Percentiles rank a stretch among this genome's conserved stretches.
Conservation (phyloP, 441 rosid species). For the Corymbia citriodora region DNA sequence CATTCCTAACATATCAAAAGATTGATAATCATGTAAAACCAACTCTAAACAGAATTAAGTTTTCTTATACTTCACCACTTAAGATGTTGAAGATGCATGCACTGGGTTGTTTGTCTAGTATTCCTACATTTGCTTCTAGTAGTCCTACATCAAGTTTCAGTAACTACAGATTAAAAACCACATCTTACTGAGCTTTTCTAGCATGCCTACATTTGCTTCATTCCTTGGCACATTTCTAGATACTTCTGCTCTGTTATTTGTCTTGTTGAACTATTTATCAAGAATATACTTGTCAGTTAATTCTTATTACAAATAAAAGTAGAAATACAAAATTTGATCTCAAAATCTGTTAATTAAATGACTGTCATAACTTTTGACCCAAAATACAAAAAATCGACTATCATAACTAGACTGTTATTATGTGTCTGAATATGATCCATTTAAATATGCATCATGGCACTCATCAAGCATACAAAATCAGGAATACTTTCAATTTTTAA, state of each 20-base stretch:
- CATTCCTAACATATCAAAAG: not conserved
- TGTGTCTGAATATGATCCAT: not conserved
- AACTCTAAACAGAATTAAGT: not conserved
- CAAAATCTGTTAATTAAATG: not conserved
- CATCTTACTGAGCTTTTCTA: not conserved
- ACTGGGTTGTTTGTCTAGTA: not conserved
- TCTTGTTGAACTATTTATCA: not conserved
- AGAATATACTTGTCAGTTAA: not conserved
- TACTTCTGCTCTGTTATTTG: not conserved
- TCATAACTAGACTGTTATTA: not conserved
- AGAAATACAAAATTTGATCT: not conserved
- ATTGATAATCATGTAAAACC: not conserved
- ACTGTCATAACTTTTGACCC: not conserved
- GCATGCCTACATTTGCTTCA: not conserved
- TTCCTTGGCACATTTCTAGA: not conserved
- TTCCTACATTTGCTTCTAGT: not conserved
- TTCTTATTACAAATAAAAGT: not conserved
- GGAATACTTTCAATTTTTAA: not conserved
- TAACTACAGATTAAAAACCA: not conserved
- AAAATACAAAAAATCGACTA: no score
- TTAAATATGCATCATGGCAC: not conserved
- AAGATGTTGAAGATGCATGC: not conserved
- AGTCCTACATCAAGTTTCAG: not conserved
- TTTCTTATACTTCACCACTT: not conserved
- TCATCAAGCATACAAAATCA: not conserved